Evolutionary conservation across 805 yeast genomes (phyloP).

Genomic region (Schwanniomyces yamadae): DNA sequence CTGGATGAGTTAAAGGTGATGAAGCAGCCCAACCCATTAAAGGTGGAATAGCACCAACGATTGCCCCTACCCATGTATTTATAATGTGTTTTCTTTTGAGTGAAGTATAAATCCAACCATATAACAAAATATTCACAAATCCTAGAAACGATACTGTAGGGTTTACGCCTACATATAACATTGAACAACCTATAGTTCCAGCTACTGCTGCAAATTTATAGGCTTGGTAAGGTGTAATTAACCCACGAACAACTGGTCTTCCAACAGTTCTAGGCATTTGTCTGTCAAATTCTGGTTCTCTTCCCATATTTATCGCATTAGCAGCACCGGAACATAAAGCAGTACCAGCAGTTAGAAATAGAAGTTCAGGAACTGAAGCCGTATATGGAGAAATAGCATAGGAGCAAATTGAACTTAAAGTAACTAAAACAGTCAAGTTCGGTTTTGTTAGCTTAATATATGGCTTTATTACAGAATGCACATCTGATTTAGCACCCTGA

Average conservation of each 20-base stretch:
- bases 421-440: constrained; percentile 79
- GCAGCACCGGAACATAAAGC: constrained; percentile 90
- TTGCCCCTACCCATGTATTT: constrained; percentile 98
- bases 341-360: constrained; percentile 80
- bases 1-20: constrained; percentile 76
- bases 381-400: constrained; percentile 89
- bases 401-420: constrained; percentile 87
- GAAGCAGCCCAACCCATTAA: constrained; percentile 98
- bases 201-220: constrained; percentile 72
- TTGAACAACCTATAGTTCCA: constrained; percentile 68
- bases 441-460: constrained; percentile 89
- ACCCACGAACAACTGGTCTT: constrained; percentile 88
- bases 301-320: constrained; percentile 94
- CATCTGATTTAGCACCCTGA: neutral
- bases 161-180: constrained; percentile 79
- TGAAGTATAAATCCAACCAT: constrained; percentile 90
- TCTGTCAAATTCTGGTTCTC: constrained; percentile 88
- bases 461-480: constrained; percentile 42
- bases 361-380: constrained; percentile 66
- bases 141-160: constrained; percentile 84
- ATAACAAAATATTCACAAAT: constrained; percentile 70
- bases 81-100: constrained; percentile 79
- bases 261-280: constrained; percentile 85
- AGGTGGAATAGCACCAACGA: constrained; percentile 99
- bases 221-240: constrained; percentile 74